Evolutionary conservation across 2,329 filamentous ascomycete species (phyloP).

Genomic region (Cryoendolithus antarcticus): DNA sequence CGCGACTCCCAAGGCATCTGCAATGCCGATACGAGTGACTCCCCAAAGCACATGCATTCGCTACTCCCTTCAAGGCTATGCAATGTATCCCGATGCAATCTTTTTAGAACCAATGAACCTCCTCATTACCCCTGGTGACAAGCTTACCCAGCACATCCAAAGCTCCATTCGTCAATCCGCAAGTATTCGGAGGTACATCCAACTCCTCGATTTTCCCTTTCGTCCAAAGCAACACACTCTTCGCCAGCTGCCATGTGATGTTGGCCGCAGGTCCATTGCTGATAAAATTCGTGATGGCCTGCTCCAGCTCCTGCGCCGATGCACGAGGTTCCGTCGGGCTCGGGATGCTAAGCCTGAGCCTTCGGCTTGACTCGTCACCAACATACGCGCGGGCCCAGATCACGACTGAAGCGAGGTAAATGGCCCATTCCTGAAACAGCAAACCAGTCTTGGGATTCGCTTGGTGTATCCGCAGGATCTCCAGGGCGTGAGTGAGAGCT

Average conservation of each 20-base stretch:
- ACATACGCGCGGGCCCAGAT: conserved; percentile 17
- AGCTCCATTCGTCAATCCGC: conserved; percentile 14
- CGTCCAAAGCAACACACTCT: conserved; percentile 14
- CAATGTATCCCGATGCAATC: conserved; percentile 13
- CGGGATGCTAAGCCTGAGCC: conserved; percentile 7
- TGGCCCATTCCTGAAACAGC: conserved; percentile 18
- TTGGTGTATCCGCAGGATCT: conserved; percentile 14
- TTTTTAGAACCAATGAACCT: conserved; percentile 6
- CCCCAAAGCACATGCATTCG: no score
- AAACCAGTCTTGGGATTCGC: conserved; percentile 9
- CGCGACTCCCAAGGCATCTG: no score
- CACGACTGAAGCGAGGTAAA: conserved; percentile 18
- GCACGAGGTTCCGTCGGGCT: conserved; percentile 1
- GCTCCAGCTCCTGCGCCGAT: conserved; percentile 8
- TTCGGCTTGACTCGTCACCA: neutral
- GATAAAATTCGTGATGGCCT: conserved; percentile 3
- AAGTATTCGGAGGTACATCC: conserved; percentile 11
- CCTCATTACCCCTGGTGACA: conserved; percentile 13
- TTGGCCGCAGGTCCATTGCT: neutral
- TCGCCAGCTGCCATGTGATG: conserved; percentile 9
- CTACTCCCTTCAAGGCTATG: no score
- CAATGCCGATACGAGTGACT: no score
- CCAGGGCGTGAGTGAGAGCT: conserved; percentile 14
- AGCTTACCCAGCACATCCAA: conserved; percentile 18
- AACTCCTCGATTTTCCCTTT: conserved; percentile 13